A percentile compares a stretch with the other conserved stretches of the same genome.
phyloP scores from a whole-genome alignment of 2,329 filamentous ascomycete genomes.

The Talaromyces sp. region DNA sequence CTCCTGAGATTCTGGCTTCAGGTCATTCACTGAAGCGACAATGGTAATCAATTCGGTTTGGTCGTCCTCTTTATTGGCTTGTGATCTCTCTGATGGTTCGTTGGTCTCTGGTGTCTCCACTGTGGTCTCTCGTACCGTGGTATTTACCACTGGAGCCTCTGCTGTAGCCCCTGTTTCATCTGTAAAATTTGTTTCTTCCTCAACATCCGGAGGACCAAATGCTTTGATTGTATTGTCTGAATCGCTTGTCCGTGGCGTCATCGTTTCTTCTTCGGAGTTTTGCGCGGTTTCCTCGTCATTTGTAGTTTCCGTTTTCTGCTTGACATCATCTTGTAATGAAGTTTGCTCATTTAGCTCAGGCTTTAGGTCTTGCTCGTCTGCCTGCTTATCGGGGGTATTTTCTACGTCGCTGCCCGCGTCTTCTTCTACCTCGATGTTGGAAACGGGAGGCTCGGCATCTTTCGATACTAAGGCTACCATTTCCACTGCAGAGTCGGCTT shows the following conservation, averaged over 20 bases:
- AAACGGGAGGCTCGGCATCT: not conserved
- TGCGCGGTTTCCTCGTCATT: not conserved
- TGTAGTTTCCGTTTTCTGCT: not conserved
- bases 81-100: conserved; percentile 1
- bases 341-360: not conserved
- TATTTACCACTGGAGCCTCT: not conserved
- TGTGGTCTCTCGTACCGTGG: not conserved
- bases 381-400: not conserved
- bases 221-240: conserved; percentile 3
- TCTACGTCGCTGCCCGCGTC: not conserved
- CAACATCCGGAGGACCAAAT: not conserved
- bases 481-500: conserved; percentile 27
- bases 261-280: not conserved
- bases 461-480: conserved; percentile 20
- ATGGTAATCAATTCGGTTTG: conserved; percentile 4
- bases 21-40: not conserved
- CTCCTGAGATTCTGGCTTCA: not conserved
- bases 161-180: not conserved
- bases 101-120: not conserved
- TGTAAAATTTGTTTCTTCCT: not conserved
- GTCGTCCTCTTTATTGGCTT: not conserved
- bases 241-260: conserved; percentile 5
- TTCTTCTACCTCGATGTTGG: not conserved
- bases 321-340: not conserved
- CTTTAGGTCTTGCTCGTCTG: not conserved